Base-by-base conservation (phyloP, 2,329 filamentous ascomycete species). In the Colletotrichum sp. region DNA sequence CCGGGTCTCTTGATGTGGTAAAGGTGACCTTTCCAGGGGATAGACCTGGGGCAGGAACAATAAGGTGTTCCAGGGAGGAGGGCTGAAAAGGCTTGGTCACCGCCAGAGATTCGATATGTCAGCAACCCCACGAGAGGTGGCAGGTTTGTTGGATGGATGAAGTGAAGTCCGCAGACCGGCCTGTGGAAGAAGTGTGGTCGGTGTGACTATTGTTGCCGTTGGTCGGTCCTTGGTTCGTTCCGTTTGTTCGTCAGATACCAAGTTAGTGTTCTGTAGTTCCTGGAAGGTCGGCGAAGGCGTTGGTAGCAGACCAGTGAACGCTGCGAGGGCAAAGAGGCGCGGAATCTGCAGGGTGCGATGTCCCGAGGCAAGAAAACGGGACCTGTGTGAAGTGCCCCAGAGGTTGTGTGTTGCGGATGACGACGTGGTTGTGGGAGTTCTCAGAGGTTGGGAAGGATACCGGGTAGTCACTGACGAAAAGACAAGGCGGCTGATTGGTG, bases 1-100 rank as follows among this genome's bases (percentile, higher is more conserved):
- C 36, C 63, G 24, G 30, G 69, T 64, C 62, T 32, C n/a, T 52
- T 52, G 44, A 52, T 21, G 44, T 52, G 28, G 69, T 49, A 30
- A 62, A 64, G 32, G 49, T 36, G 26, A 21, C 18, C 28, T 74
- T 18, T 49, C 3, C 34, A 66, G 63, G 55, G 57, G 55, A 70
- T 30, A 18, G 26, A 59, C 13, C 34, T 63, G 64, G 49, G 39
- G 55, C 44, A 74, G 70, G 70, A 76, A 59, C 74, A 74, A 74
- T 55, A 76, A 76, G 57, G 57, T 76, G 70, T 74, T 74, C 74
- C 70, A 66, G 65, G 70, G 64, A 73, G 73, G 32, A 76, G 70
- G 59, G 73, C 70, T 69, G 34, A 62, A 69, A 66, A 59, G 64
- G 71, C 26, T 74, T 73, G 65, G 70, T 73, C 71, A 76, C 74